A percentile compares a stretch with the other conserved stretches of the same genome.
phyloP scores from a whole-genome alignment of 208 protist species.

The Leishmania tropica region DNA sequence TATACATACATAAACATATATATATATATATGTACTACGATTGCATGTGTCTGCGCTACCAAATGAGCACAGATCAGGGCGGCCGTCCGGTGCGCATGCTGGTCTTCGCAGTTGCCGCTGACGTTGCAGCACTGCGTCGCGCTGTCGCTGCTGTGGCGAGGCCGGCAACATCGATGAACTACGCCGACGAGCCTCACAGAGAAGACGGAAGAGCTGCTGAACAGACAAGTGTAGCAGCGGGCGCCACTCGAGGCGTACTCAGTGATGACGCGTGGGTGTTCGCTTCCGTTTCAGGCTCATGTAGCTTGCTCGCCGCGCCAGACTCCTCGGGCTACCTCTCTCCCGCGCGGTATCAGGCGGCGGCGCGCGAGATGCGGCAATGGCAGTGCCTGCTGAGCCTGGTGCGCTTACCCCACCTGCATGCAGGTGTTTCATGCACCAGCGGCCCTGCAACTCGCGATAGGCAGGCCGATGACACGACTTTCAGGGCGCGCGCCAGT shows the following conservation, averaged over 20 bases:
- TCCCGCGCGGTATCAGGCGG: not conserved
- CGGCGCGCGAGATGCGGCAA: constrained; percentile 3
- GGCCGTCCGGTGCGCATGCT: constrained; percentile 11
- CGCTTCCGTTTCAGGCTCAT: not conserved
- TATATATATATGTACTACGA: not conserved
- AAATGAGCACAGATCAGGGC: not conserved
- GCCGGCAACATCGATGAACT: not conserved
- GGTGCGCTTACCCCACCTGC: not conserved
- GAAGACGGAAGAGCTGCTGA: not conserved
- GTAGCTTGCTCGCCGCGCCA: not conserved
- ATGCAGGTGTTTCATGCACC: not conserved
- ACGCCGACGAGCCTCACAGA: not conserved
- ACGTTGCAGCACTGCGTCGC: constrained; percentile 4
- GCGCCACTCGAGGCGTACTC: not conserved
- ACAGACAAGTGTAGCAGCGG: not conserved
- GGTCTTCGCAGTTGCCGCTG: constrained; percentile 10
- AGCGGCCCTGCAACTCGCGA: not conserved
- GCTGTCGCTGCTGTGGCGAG: not conserved
- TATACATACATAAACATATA: not conserved
- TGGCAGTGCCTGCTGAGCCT: not conserved
- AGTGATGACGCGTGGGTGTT: not conserved
- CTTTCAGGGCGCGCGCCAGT: not conserved
- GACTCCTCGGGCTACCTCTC: not conserved
- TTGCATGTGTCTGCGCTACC: not conserved
- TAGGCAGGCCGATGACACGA: not conserved